Evolutionary conservation across 2,329 filamentous ascomycete species (phyloP), one percentile per base, ranked within the genome.

Genomic region (Shiraia bambusicola): DNA sequence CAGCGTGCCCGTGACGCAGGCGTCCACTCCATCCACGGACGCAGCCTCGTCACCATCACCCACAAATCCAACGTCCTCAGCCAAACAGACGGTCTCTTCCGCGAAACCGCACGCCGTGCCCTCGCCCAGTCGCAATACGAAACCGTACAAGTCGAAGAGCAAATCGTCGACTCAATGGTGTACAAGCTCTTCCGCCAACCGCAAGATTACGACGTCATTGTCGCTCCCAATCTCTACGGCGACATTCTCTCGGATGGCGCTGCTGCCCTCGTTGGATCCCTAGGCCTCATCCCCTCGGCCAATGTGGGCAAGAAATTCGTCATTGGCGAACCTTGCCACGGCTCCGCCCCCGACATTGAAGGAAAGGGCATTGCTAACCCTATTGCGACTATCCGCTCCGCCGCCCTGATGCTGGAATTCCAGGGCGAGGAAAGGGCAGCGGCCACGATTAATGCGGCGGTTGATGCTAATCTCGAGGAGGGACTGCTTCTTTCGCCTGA

Each of bases 121-220:
- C 83, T 97, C 7, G 78, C 82, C 19, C 76, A 78, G 37, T 56
- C 79, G 10, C 78, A 75, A 54, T 96, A 88, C 75, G 71, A 72
- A 47, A 40, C 49, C 11, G 75, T 95, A 39, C 73, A 74, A 29
- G 78, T 96, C 40, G 93, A 97, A 72, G 93, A 97, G 78, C 93
- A 98, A 76, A 98, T 98, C 58, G 92, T 98, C 50, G 93, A 98
- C 74, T 92, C 86, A 49, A 98, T 98, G 93, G 90, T 97, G 44
- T 97, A 97, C 82, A 97, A 97, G 78, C 86, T 98, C 42, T 97
- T 97, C 83, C 88, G 92, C 49, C 89, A 97, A 73, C 93, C 93
- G 30, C 80, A 86, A 63, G 86, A 86, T 65, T 98, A 97, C 82
- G 93, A 98, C 69, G 92, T 97, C 55, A 95, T 98, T 58, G 93